These are phyloP conservation scores for Solanum chilense DNA, from an alignment of 257 asterid species.

Conservation along the genomic window DNA sequence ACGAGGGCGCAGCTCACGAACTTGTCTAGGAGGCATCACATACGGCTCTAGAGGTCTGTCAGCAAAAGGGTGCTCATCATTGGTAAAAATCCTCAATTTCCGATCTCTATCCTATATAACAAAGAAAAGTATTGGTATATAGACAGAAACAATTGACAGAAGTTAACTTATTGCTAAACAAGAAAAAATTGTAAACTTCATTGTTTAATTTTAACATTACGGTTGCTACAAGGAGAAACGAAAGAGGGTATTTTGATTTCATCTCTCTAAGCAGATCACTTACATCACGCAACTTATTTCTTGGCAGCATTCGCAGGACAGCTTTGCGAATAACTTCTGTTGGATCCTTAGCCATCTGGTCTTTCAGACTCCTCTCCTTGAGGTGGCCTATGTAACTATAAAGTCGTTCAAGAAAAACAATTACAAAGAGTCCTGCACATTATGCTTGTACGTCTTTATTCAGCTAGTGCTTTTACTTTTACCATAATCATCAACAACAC, in stretches of 20 bases:
- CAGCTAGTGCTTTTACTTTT: background rate
- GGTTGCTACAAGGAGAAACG: background rate
- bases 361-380: constrained; percentile 91
- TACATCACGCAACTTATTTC: constrained; percentile 92
- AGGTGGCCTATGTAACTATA: constrained; percentile 82
- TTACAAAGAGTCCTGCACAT: background rate
- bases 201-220: background rate
- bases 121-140: background rate
- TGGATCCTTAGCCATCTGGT: constrained; percentile 97
- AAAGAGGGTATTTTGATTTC: too few relatives aligned
- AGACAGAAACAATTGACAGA: background rate
- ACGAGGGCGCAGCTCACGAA: constrained; percentile 90
- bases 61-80: constrained; percentile 74
- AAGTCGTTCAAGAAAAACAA: background rate
- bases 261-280: constrained; percentile 9
- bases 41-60: constrained; percentile 65
- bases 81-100: constrained; percentile 84
- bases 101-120: constrained; percentile 69
- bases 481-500: background rate
- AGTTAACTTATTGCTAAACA: background rate
- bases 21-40: constrained; percentile 79
- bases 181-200: background rate
- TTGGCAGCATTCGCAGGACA: constrained; percentile 88
- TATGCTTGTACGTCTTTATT: background rate
- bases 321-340: constrained; percentile 98